Percentiles rank a stretch among this genome's conserved stretches.
These are phyloP conservation scores for Sarocladium strictum DNA, from an alignment of 2,329 filamentous ascomycete species.

Conservation along the genomic window DNA sequence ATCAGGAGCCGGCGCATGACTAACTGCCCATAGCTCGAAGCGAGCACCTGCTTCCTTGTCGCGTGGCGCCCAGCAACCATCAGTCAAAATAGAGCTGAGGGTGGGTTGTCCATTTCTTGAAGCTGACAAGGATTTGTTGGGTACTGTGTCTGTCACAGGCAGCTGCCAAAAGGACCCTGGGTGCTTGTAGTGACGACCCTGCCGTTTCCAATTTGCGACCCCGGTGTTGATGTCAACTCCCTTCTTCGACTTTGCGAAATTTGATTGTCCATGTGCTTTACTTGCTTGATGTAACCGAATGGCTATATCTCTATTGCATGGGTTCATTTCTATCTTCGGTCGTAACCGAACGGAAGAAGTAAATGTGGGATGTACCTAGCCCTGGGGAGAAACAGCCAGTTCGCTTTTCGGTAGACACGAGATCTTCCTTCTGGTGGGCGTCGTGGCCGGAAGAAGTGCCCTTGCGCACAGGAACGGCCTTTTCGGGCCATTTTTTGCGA, in stretches of 20 bases:
- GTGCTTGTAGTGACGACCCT: neutral
- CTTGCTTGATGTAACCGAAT: too few species aligned
- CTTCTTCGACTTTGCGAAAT: too few species aligned
- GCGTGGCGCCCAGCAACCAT: neutral
- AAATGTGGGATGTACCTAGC: too few species aligned
- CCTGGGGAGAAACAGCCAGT: too few species aligned
- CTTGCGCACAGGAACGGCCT: neutral
- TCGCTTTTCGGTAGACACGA: neutral
- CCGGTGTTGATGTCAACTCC: too few species aligned
- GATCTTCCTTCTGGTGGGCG: neutral
- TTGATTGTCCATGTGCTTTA: too few species aligned
- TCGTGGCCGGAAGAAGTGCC: constrained; percentile 1
- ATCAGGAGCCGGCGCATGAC: neutral
- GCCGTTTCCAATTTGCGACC: too few species aligned
- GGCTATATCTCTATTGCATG: too few species aligned
- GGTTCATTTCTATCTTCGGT: too few species aligned
- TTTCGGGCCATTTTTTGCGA: constrained; percentile 1
- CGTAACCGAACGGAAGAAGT: too few species aligned
- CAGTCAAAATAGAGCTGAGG: constrained; percentile 9
- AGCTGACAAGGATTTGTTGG: neutral
- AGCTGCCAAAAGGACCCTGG: neutral
- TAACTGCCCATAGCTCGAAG: neutral
- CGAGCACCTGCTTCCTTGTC: neutral
- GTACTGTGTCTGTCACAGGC: neutral
- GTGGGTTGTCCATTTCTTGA: constrained; percentile 4